These are phyloP conservation scores for Aspergillus felis DNA, from an alignment of 2,329 filamentous ascomycete species.

Conservation along the genomic window DNA sequence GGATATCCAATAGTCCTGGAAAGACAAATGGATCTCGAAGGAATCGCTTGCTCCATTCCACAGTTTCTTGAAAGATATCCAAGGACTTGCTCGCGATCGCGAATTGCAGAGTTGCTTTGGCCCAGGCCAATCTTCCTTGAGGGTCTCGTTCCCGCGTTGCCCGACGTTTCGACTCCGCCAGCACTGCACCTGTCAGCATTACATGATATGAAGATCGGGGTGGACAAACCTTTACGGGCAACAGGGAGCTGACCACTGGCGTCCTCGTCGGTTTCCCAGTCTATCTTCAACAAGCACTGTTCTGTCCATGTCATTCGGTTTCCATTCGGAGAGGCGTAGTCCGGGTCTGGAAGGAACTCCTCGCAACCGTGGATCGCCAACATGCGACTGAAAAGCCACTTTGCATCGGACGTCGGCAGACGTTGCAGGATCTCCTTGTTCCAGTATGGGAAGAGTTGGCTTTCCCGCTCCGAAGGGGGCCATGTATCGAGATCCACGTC, in stretches of 20 bases:
- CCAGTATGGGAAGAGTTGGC: neutral
- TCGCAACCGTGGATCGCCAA: neutral
- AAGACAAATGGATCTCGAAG: neutral
- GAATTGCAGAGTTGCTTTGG: neutral
- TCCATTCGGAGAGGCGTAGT: neutral
- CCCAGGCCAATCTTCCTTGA: neutral
- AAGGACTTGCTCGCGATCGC: neutral
- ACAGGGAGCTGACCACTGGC: neutral
- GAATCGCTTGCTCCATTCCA: neutral
- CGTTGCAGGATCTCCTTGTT: rapidly evolving
- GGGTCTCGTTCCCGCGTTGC: neutral
- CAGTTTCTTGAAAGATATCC: neutral
- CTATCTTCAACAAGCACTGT: neutral
- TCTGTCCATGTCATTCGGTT: neutral
- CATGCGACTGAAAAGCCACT: neutral
- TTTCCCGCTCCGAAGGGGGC: neutral
- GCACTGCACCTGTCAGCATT: neutral
- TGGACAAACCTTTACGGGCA: neutral
- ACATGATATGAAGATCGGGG: neutral
- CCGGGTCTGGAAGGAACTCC: neutral
- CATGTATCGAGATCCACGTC: neutral
- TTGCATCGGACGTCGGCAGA: neutral
- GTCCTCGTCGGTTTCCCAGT: neutral
- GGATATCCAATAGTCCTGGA: neutral
- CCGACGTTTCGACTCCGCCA: neutral